Evolutionary conservation across 345 rosid species (phyloP).

Genomic region (Excoecaria cochinchinensis): DNA sequence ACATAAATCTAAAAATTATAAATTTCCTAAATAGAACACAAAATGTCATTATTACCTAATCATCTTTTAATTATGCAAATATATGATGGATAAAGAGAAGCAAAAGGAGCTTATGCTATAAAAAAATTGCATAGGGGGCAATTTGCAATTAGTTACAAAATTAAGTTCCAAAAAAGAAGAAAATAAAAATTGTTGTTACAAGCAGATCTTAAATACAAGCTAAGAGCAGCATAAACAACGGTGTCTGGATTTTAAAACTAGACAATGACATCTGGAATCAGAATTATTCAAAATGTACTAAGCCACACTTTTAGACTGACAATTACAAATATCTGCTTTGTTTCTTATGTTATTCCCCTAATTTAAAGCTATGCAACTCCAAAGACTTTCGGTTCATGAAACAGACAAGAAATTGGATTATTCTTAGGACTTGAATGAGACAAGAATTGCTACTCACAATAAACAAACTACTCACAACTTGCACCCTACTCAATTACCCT

Average conservation of each 20-base stretch:
- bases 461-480: slow-evolving; percentile 29
- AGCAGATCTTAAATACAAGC: neutral
- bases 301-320: slow-evolving; percentile 35
- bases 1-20: too few species aligned
- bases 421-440: slow-evolving; percentile 41
- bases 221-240: neutral
- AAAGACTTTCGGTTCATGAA: slow-evolving; percentile 26
- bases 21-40: too few species aligned
- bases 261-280: slow-evolving; percentile 9
- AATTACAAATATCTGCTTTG: slow-evolving; percentile 32
- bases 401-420: slow-evolving; percentile 38
- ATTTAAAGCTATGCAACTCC: slow-evolving; percentile 28
- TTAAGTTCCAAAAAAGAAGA: too few species aligned
- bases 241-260: neutral
- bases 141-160: too few species aligned
- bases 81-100: too few species aligned
- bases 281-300: slow-evolving; percentile 26
- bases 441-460: slow-evolving; percentile 15
- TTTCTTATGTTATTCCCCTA: slow-evolving; percentile 32
- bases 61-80: too few species aligned
- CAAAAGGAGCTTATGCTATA: too few species aligned
- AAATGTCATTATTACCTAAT: too few species aligned
- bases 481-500: slow-evolving; percentile 44
- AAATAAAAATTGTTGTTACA: too few species aligned
- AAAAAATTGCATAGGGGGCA: too few species aligned